Conservation (phyloP, 2,329 filamentous ascomycete species). For the Chrysosporium keratinophilum region DNA sequence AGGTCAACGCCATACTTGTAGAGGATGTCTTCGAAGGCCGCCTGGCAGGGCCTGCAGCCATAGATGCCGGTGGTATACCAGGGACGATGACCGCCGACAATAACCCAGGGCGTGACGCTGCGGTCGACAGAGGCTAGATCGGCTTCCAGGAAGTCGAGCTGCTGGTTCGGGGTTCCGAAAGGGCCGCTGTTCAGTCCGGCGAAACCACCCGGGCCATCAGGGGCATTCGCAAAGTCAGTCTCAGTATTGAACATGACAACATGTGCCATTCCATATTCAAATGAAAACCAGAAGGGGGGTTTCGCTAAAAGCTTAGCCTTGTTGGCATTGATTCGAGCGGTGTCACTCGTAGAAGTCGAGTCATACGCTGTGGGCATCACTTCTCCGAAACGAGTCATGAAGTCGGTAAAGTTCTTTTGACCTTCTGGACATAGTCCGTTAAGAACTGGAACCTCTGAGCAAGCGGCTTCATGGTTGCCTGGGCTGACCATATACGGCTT, state of each 20-base stretch:
- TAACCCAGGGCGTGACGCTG: background rate
- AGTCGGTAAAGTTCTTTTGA: constrained; percentile 1
- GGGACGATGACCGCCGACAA: background rate
- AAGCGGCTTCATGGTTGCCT: background rate
- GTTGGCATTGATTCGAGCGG: background rate
- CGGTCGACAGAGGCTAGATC: constrained; percentile 1
- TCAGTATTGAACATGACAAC: background rate
- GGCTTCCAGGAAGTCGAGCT: background rate
- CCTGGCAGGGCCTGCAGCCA: background rate
- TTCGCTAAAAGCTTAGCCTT: background rate
- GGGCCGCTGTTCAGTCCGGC: background rate
- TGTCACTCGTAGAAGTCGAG: background rate
- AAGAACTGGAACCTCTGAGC: background rate
- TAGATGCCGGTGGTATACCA: background rate
- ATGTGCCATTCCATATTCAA: background rate
- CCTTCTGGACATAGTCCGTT: background rate
- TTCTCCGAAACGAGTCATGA: background rate
- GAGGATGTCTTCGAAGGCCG: background rate
- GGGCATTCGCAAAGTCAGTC: background rate
- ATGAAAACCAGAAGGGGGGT: background rate
- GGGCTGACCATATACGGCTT: constrained; percentile 4
- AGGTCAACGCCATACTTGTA: constrained; percentile 1
- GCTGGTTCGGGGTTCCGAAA: background rate
- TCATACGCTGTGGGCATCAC: background rate
- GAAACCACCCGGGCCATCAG: background rate